Conservation (phyloP, 805 yeast genomes). For the Starmerella khaoyaiensis region DNA sequence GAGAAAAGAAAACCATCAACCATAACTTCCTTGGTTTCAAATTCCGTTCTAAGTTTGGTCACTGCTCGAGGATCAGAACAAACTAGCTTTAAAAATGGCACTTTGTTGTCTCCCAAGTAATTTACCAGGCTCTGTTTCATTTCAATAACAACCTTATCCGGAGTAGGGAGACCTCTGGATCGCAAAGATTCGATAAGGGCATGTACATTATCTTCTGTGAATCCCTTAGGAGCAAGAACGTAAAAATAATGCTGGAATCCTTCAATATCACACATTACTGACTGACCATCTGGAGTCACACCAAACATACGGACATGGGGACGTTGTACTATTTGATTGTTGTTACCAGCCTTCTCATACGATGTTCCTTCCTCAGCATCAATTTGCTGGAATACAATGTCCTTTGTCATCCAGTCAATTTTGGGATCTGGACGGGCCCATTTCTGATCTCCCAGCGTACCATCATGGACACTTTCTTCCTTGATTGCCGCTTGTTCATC, state of each 20-base stretch:
- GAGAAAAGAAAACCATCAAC: slow-evolving; percentile 11
- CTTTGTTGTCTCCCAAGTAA: slow-evolving; percentile 59
- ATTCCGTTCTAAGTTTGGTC: slow-evolving; percentile 57
- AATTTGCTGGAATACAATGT: slow-evolving; percentile 49
- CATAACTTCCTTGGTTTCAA: slow-evolving; percentile 45
- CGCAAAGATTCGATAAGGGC: slow-evolving; percentile 26
- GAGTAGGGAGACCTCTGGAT: background rate
- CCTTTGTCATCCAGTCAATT: slow-evolving; percentile 34
- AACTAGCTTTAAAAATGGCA: slow-evolving; percentile 66
- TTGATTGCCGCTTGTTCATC: slow-evolving; percentile 9
- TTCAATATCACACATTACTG: slow-evolving; percentile 77
- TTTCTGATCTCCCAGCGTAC: slow-evolving; percentile 27
- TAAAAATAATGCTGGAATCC: slow-evolving; percentile 85
- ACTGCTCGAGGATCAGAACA: slow-evolving; percentile 55
- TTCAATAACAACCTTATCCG: slow-evolving; percentile 40
- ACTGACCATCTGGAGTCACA: slow-evolving; percentile 72
- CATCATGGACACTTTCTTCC: slow-evolving; percentile 5
- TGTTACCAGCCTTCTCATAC: background rate
- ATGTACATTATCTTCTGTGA: slow-evolving; percentile 43
- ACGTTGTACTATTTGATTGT: background rate
- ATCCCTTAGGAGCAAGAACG: slow-evolving; percentile 79
- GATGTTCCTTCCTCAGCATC: slow-evolving; percentile 76
- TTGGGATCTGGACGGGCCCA: slow-evolving; percentile 46
- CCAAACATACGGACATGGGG: slow-evolving; percentile 73
- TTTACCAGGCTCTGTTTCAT: slow-evolving; percentile 90